Percentiles rank a stretch among this genome's conserved stretches.
Conservation (phyloP, 2,329 filamentous ascomycete species). For the Tolypocladium tundrense region DNA sequence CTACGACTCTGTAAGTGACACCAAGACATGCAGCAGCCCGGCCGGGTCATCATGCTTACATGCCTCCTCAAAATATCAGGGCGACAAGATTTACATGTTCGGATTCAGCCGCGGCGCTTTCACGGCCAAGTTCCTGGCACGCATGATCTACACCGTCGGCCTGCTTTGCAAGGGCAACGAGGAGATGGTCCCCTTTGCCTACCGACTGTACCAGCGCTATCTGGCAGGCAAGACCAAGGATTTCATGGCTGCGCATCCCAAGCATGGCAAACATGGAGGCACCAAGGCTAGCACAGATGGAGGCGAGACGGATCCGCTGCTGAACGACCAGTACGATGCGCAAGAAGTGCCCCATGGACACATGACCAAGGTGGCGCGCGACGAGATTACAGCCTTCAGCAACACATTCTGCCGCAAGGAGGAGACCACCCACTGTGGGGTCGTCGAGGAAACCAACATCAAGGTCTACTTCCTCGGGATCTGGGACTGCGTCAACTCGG, state of each 20-base stretch:
- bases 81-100: conserved; percentile 43
- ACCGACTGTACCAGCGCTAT: conserved; percentile 30
- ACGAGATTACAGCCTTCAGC: conserved; percentile 34
- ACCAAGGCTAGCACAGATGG: background rate
- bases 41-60: background rate
- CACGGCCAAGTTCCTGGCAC: conserved; percentile 40
- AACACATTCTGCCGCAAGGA: conserved; percentile 36
- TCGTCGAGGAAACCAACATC: conserved; percentile 22
- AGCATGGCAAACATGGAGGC: background rate
- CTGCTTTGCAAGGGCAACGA: conserved; percentile 41
- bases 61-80: conserved; percentile 12
- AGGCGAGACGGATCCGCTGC: background rate
- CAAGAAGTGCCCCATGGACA: background rate
- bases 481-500: conserved; percentile 44
- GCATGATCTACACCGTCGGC: conserved; percentile 39
- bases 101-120: conserved; percentile 43
- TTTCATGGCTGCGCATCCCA: conserved; percentile 10
- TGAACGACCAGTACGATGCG: background rate
- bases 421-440: conserved; percentile 1
- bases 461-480: conserved; percentile 45
- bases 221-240: conserved; percentile 27
- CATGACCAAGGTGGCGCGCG: conserved; percentile 8
- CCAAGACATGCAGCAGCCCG: background rate
- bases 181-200: conserved; percentile 43
- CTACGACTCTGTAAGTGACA: conserved; percentile 27